phyloP scores from a whole-genome alignment of 2,329 filamentous ascomycete species.

The Pseudopyrenochaeta lycopersici region DNA sequence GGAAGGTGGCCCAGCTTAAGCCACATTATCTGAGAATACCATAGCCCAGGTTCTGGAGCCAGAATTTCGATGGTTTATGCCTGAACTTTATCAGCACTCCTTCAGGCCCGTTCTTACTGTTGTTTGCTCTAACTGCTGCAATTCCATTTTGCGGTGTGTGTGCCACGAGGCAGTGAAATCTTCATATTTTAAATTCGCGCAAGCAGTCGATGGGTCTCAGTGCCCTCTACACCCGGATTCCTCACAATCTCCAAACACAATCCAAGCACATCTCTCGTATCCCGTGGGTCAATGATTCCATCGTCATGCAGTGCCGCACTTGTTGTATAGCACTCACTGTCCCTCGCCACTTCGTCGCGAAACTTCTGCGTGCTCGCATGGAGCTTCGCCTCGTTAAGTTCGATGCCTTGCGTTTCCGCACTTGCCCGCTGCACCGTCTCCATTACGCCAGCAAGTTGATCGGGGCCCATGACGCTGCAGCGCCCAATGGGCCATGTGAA shows the following conservation, averaged over 20 bases:
- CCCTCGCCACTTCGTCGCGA: constrained; percentile 35
- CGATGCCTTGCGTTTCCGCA: constrained; percentile 11
- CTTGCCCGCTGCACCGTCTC: constrained; percentile 35
- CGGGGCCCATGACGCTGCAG: constrained; percentile 54
- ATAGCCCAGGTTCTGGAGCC: no score
- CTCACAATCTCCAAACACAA: constrained; percentile 50
- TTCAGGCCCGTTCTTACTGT: no score
- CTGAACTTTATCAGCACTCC: no score
- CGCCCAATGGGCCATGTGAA: constrained; percentile 54
- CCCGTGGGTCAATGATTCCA: constrained; percentile 51
- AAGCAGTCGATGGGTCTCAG: constrained; percentile 32
- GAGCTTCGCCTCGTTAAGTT: constrained; percentile 33
- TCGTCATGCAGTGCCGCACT: constrained; percentile 47
- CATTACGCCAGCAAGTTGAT: constrained; percentile 54
- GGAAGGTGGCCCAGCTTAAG: no score
- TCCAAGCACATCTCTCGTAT: constrained; percentile 49
- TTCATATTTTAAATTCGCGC: constrained; percentile 21
- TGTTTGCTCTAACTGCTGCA: no score
- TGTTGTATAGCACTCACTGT: constrained; percentile 48
- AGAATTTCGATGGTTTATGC: no score
- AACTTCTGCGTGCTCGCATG: constrained; percentile 33
- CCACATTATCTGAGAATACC: no score
- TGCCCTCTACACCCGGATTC: constrained; percentile 28
- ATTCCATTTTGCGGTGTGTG: no score
- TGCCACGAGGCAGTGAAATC: neutral